These are phyloP conservation scores for Albophoma yamanashiensis DNA, from an alignment of 2,329 filamentous ascomycete genomes.

Conservation along the genomic window DNA sequence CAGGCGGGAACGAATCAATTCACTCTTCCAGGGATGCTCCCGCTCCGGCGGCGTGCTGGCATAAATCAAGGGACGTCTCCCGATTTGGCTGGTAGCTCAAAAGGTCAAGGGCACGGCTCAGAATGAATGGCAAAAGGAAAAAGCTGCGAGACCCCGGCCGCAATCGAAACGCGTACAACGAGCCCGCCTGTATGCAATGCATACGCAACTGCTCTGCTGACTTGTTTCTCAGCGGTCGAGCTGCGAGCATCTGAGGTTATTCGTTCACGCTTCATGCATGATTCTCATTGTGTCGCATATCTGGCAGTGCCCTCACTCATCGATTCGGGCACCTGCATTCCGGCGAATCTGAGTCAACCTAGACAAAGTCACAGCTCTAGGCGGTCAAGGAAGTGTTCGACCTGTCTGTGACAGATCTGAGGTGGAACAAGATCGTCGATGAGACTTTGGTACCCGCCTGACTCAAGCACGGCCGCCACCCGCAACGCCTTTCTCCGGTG, in stretches of 20 bases:
- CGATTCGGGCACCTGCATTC: background rate
- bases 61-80: background rate
- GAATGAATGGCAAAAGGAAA: background rate
- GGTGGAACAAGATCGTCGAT: constrained; percentile 1
- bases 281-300: background rate
- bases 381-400: background rate
- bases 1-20: constrained; percentile 4
- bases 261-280: background rate
- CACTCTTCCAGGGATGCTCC: background rate
- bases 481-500: background rate
- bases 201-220: background rate
- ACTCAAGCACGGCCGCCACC: background rate
- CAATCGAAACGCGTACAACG: background rate
- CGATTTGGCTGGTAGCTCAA: background rate
- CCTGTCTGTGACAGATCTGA: background rate
- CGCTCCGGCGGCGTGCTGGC: background rate
- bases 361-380: background rate
- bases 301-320: background rate
- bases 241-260: background rate
- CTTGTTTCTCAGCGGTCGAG: background rate
- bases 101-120: background rate
- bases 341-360: background rate
- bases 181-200: background rate
- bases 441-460: background rate
- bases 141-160: background rate